Percentiles rank a stretch among this genome's conserved stretches.
Evolutionary conservation across 176 grass and related monocot species (phyloP).

Genomic region (Avena insularis): DNA sequence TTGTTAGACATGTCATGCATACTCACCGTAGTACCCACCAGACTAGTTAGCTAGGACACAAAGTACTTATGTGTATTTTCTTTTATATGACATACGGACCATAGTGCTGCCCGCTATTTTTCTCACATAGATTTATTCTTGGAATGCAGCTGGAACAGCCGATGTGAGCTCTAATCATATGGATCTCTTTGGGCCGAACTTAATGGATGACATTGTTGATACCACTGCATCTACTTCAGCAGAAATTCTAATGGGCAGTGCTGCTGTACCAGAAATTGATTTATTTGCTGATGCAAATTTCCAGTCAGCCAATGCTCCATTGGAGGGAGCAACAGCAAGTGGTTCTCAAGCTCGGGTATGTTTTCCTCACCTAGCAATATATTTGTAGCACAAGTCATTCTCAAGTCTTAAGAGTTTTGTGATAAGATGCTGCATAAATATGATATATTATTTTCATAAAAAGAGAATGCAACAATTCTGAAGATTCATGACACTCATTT

Average conservation of each 20-base stretch:
- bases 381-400: conserved; percentile 20
- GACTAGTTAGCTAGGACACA: neutral
- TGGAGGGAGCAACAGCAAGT: conserved; percentile 41
- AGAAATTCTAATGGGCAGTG: conserved; percentile 11
- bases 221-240: conserved; percentile 41
- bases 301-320: conserved; percentile 45
- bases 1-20: neutral
- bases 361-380: conserved; percentile 24
- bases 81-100: neutral
- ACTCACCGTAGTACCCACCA: neutral
- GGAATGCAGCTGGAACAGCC: conserved; percentile 39
- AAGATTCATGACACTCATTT: conserved; percentile 20
- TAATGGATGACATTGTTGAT: conserved; percentile 58
- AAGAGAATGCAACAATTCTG: neutral
- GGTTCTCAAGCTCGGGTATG: conserved; percentile 35
- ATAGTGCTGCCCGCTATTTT: neutral
- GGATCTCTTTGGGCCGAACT: conserved; percentile 58
- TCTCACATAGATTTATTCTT: conserved; percentile 5
- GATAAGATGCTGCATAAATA: conserved; percentile 10
- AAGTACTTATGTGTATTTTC: conserved; percentile 21
- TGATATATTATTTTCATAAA: neutral
- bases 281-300: conserved; percentile 67
- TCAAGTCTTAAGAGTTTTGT: neutral
- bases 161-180: conserved; percentile 47
- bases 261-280: conserved; percentile 52